Evolutionary conservation across 768 basidiomycete species (phyloP), one percentile per base, ranked within the genome.

Genomic region (Xerocomellus intermedius): DNA sequence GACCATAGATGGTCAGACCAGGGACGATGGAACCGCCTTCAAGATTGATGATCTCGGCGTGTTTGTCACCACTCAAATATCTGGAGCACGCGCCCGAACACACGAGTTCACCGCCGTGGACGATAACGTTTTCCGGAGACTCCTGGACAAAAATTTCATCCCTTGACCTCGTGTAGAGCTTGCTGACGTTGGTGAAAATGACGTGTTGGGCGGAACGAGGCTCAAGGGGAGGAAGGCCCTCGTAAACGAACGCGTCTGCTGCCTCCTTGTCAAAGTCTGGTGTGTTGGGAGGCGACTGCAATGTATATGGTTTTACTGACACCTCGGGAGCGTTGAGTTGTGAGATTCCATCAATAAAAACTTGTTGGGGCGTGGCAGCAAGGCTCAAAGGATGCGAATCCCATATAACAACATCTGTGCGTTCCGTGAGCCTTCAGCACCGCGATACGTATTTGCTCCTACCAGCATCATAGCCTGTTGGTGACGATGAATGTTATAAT

Each of bases 301-400:
- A 80, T 16, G 66, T 54, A 8, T 59, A 52, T 2, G 80, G 79
- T 57, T 74, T 68, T 4, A 65, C 67, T 1, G 69, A 66, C 54
- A 77, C 74, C 5, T 71, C 61, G 17, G 78, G 77, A n/a, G 73
- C 69, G 44, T 76, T 75, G 48, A 89, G 77, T 63, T 95, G 92
- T 4, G 83, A 66, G 54, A 92, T 84, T 2, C 93, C 93, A 68
- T 97, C 94, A 59, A 95, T 89, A 77, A 86, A 95, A 26, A 90
- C 83, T 53, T 85, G 83, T 13, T 74, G 66, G 0, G 91, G 91
- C 0, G 87, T 90, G 3, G 91, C 85, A 50, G 86, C 89, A 21
- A 90, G 73, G 28, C 78, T 77, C 28, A 93, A 76, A 1, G 91
- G 91, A 70, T 91, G 87, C 3, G 82, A 83, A 62, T 87, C 83